Evolutionary conservation across 2,329 filamentous ascomycete genomes (phyloP).

Genomic region (Botrytis squamosa): DNA sequence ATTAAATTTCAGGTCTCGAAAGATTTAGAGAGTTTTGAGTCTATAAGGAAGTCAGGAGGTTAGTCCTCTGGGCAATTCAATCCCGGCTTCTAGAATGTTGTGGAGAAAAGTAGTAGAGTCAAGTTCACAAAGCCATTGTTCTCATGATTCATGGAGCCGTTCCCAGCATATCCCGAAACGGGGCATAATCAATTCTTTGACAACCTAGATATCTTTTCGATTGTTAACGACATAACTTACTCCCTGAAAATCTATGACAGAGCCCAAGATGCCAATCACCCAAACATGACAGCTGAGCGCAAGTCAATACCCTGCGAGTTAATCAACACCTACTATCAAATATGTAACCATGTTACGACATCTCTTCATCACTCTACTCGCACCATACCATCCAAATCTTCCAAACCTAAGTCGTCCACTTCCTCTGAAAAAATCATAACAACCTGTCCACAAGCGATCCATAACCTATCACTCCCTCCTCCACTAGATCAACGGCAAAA

Average conservation of each 20-base stretch:
- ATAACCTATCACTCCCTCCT: slow-evolving; percentile 14
- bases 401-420: neutral
- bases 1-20: neutral
- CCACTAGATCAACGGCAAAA: neutral
- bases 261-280: neutral
- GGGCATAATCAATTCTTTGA: slow-evolving; percentile 10
- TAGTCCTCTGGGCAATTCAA: neutral
- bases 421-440: neutral
- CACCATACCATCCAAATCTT: neutral
- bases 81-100: neutral
- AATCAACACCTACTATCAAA: slow-evolving; percentile 11
- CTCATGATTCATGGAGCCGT: neutral
- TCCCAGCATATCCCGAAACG: neutral
- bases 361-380: slow-evolving; percentile 12
- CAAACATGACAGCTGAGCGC: neutral
- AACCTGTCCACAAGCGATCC: slow-evolving; percentile 12
- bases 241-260: neutral
- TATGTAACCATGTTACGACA: slow-evolving; percentile 15
- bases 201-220: neutral
- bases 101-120: neutral
- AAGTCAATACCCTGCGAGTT: slow-evolving; percentile 1
- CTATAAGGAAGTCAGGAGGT: neutral
- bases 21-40: neutral
- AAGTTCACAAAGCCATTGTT: slow-evolving; percentile 11
- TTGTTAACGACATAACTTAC: too few relatives aligned